Evolutionary conservation across 306 rosid species (phyloP).

Genomic region (Vicia villosa): DNA sequence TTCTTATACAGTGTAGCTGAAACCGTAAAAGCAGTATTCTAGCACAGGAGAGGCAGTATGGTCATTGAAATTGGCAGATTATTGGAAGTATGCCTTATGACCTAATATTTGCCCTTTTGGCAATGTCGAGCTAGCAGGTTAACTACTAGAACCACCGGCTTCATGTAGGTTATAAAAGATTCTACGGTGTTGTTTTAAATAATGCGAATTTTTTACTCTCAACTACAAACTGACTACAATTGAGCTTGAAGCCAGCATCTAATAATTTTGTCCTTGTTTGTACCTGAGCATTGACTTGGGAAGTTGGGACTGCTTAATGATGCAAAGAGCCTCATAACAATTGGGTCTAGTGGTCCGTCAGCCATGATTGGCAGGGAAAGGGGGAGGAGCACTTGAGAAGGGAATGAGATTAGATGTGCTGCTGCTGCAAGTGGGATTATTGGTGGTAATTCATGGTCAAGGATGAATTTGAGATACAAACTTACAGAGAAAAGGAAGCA

Average conservation of each 20-base stretch:
- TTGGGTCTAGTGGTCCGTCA: background rate
- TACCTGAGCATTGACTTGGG: background rate
- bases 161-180: constrained; percentile 4
- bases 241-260: constrained; percentile 9
- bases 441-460: too few species aligned
- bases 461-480: background rate
- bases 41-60: background rate
- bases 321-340: background rate
- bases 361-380: background rate
- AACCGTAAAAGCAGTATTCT: background rate
- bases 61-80: background rate
- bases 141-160: constrained; percentile 18
- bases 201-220: background rate
- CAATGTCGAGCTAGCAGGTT: background rate
- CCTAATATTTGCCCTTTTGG: constrained; percentile 8
- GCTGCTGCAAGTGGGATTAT: too few species aligned
- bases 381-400: background rate
- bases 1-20: background rate
- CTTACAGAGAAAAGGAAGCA: background rate
- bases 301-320: background rate
- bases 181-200: constrained; percentile 12
- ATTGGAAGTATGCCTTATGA: background rate
- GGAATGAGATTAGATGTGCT: too few species aligned
- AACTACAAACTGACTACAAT: background rate
- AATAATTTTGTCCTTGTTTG: background rate